Base-by-base conservation (phyloP, 441 rosid genomes). In the Erodium texanum region DNA sequence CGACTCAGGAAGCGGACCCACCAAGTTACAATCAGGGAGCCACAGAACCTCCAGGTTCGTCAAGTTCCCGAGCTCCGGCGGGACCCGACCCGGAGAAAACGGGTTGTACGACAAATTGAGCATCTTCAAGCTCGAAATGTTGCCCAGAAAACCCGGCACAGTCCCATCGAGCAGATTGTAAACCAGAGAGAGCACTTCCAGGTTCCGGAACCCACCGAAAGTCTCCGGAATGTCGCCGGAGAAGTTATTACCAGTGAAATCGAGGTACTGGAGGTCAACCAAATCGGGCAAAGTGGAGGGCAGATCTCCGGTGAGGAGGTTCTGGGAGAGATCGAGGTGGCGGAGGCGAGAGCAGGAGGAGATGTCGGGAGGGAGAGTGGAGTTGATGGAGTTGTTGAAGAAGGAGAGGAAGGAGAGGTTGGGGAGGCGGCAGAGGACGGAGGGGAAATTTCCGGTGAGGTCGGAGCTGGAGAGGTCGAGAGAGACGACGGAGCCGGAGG, bases 101-200 rank as follows among this genome's bases (percentile, higher is more conserved):
- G 98, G 93, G 74, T 94, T 94, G 64, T 92, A 94, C 0, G 97
- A 89, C 43, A 94, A 69, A 58, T 94, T 92, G 15, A 94, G 74
- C 98, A 80, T 87, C 75, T 70, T 92, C 2, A 94, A 74, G 11
- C 86, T 74, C 32, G 75, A 81, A 48, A 94, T 73, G 72, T 92
- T 88, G 4, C 97, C 98, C 0, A 94, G 64, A 70, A 80, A 79
- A 5, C 83, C 82, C n/a, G 98, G 98, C 6, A 94, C 66, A 3
- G 78, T 19, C 1, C 97, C 96, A 24, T 88, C 88, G 0, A 94
- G 66, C 20, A 94, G 87, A 71, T 94, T 94, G 68, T 80, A 79
- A 3, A 94, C 92, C 0, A 94, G 81, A 58, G 99, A 86, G 29
- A 94, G 73, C 3, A 92, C 98, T 74, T 94, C 97, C 8, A 94